phyloP scores from a whole-genome alignment of 768 basidiomycete species.

The Gelatoporia subvermispora region DNA sequence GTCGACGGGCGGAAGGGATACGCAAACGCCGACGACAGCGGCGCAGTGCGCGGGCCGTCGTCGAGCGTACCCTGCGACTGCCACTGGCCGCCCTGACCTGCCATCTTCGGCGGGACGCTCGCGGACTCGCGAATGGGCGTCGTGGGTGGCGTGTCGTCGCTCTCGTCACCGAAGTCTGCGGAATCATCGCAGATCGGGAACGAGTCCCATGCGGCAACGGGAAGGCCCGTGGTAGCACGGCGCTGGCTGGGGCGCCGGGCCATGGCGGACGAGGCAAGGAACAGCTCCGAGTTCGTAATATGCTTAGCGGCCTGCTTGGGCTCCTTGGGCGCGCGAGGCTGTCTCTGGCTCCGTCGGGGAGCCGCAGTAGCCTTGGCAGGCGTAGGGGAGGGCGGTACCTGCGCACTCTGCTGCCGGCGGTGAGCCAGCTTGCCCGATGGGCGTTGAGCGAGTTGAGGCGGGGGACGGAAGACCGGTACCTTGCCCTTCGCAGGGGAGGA shows the following conservation, averaged over 20 bases:
- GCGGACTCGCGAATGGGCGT: constrained; percentile 48
- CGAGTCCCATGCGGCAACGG: constrained; percentile 20
- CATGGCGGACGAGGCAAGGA: constrained; percentile 19
- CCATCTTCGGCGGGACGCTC: constrained; percentile 14
- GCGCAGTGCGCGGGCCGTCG: constrained; percentile 46
- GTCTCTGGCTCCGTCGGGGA: constrained; percentile 30
- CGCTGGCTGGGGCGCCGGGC: constrained; percentile 26
- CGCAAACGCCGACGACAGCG: constrained; percentile 32
- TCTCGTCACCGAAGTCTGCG: constrained; percentile 39
- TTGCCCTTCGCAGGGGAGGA: constrained; percentile 27
- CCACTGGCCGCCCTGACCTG: constrained; percentile 18
- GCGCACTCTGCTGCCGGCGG: constrained; percentile 42
- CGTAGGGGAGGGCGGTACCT: constrained; percentile 29
- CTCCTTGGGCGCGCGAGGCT: constrained; percentile 9
- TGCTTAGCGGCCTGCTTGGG: neutral
- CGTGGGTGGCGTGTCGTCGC: constrained; percentile 39
- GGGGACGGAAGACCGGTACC: constrained; percentile 17
- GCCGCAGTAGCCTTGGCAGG: constrained; percentile 47
- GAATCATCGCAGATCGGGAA: constrained; percentile 77
- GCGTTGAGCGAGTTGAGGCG: constrained; percentile 40
- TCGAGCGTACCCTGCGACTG: constrained; percentile 25
- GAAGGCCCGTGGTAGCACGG: constrained; percentile 27
- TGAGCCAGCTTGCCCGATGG: constrained; percentile 56
- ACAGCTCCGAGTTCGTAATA: constrained; percentile 51
- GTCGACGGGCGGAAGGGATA: constrained; percentile 37